Evolutionary conservation across 768 basidiomycete species (phyloP), one percentile per base, ranked within the genome.

Genomic region (Lentinus brumalis): DNA sequence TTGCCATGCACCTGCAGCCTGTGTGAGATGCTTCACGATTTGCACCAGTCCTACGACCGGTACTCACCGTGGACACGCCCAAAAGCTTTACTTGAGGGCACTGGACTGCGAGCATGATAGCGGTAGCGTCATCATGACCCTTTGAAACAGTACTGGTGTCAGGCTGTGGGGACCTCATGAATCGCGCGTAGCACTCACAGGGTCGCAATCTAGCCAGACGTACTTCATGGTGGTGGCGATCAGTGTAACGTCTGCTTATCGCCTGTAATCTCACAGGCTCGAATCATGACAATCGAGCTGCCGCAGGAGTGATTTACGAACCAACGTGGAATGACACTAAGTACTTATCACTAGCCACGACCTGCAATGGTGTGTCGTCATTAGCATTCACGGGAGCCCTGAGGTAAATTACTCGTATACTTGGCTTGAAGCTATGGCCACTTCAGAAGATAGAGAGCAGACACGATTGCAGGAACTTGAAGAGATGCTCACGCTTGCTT

Each of bases 51-150:
- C 21, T 18, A 38, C 49, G 26, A 35, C 42, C 30, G 50, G 39
- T 56, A 60, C 59, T 16, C 78, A 92, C 93, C 29, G 92, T 92
- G 0, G 93, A 94, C n/a, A 96, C 76, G 1, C 94, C 94, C 6
- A 94, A 74, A 18, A 96, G 83, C 40, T 81, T 73, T 57, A 94
- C 81, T 60, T 86, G 80, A 1, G 82, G 79, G 12, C 81, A 80
- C 64, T 92, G 84, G 5, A 89, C 69, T 4, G 91, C 92, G 9
- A 95, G 75, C 69, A 96, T 76, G 53, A 96, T 86, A 3, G 92
- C 92, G 11, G 86, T 86, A 5, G 91, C 94, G 76, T 96, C 94
- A 67, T 96, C 94, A 67, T 96, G 94, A 14, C 94, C 93, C 91
- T 92, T 6, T 35, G 35, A 11, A 12, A 47, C 10, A 18, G 35